These are phyloP conservation scores for Fusarium pseudocircinatum DNA, from an alignment of 2,329 filamentous ascomycete species.

Conservation along the genomic window DNA sequence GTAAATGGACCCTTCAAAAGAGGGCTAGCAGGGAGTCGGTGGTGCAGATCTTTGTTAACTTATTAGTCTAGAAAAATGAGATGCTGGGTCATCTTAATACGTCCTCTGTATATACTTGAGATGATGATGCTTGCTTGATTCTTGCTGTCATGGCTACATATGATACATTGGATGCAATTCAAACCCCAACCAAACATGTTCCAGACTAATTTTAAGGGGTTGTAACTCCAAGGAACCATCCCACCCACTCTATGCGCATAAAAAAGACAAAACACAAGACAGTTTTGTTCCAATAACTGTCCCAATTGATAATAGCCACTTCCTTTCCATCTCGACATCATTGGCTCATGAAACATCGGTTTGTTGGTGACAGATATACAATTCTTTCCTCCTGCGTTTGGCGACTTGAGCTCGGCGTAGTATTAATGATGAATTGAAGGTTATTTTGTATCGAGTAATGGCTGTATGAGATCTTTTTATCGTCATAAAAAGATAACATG, in stretches of 20 bases:
- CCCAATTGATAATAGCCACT: background rate
- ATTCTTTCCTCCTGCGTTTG: background rate
- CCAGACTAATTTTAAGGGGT: background rate
- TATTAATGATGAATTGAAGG: constrained; percentile 21
- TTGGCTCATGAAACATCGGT: background rate
- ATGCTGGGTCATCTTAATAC: constrained; percentile 22
- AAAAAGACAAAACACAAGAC: constrained; percentile 3
- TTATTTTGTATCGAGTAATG: background rate
- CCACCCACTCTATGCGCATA: background rate
- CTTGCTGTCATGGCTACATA: constrained; percentile 3
- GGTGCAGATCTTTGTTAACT: constrained; percentile 26
- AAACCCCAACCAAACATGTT: background rate
- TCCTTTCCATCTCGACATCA: background rate
- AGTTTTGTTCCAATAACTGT: background rate
- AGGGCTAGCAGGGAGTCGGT: constrained; percentile 37
- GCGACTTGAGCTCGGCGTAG: background rate
- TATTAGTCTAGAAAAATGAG: constrained; percentile 29
- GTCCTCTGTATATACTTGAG: background rate
- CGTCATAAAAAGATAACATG: background rate
- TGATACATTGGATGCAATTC: constrained; percentile 19
- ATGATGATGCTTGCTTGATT: background rate
- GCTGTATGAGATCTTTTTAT: background rate
- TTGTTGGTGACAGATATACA: constrained; percentile 4
- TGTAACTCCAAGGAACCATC: background rate
- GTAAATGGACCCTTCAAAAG: constrained; percentile 15